Percentiles rank a stretch among this genome's conserved stretches.
phyloP scores from a whole-genome alignment of 139 green algal species.

The Asterochloris erici region DNA sequence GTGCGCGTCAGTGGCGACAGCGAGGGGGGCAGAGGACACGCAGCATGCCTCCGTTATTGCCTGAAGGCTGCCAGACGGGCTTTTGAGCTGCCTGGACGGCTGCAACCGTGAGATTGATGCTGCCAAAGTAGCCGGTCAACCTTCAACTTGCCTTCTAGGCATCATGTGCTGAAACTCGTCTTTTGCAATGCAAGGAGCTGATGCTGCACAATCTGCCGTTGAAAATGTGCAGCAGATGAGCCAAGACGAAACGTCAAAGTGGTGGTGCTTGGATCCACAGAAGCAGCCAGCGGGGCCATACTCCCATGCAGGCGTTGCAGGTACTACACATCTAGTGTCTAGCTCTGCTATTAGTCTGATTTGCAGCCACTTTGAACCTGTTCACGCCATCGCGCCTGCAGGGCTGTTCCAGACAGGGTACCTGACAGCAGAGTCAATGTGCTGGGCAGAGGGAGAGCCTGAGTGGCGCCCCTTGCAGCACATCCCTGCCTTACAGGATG shows the following conservation, averaged over 20 bases:
- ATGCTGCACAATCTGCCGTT: no score
- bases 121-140: no score
- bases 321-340: background rate
- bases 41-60: no score
- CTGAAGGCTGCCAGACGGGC: no score
- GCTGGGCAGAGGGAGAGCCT: constrained; percentile 38
- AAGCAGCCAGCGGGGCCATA: constrained; percentile 15
- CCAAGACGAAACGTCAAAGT: background rate
- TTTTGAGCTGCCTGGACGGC: no score
- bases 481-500: constrained; percentile 14
- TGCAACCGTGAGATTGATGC: no score
- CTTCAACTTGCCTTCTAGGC: no score
- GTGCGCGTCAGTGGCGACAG: no score
- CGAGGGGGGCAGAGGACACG: no score
- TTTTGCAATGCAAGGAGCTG: no score
- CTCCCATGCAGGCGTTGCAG: constrained; percentile 2
- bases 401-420: constrained; percentile 1
- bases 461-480: constrained; percentile 34
- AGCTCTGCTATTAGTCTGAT: background rate
- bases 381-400: background rate
- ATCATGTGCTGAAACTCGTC: no score
- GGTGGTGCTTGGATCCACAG: constrained; percentile 5
- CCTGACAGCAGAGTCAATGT: constrained; percentile 27
- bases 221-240: no score
- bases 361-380: background rate